phyloP scores from a whole-genome alignment of 2,329 filamentous ascomycete genomes.

The Amylocarpus encephaloides region DNA sequence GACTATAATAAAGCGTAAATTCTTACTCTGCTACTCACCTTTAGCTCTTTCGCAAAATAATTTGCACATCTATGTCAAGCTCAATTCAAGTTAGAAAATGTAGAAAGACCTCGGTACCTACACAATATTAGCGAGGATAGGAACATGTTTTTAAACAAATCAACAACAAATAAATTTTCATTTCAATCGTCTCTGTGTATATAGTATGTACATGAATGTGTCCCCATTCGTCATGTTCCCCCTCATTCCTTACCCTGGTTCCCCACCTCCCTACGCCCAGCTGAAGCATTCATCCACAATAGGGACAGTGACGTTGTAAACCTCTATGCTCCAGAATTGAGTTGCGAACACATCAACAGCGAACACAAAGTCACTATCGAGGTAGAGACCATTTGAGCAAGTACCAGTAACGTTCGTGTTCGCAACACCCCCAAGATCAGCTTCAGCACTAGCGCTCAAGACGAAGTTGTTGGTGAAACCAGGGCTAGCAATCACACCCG shows the following conservation, averaged over 20 bases:
- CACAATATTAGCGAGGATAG: no score
- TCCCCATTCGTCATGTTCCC: not conserved
- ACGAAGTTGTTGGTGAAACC: constrained; percentile 35
- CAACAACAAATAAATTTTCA: no score
- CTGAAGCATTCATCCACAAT: constrained; percentile 28
- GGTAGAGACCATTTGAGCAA: constrained; percentile 25
- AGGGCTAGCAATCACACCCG: constrained; percentile 34
- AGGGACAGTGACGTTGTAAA: constrained; percentile 27
- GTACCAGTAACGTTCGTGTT: constrained; percentile 16
- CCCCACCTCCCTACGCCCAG: constrained; percentile 9
- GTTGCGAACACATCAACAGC: constrained; percentile 27
- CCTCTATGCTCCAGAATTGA: constrained; percentile 20
- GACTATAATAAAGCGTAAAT: no score
- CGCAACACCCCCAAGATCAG: constrained; percentile 18
- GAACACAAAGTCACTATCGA: constrained; percentile 28
- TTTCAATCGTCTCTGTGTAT: no score
- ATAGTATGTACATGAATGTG: no score
- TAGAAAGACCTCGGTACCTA: no score
- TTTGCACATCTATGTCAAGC: no score
- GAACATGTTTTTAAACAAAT: no score
- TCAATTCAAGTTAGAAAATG: no score
- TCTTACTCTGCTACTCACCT: no score
- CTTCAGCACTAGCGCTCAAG: constrained; percentile 26
- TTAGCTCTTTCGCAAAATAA: no score
- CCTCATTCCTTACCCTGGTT: not conserved